phyloP scores from a whole-genome alignment of 495 filamentous ascomycete genomes.

The Symbiotaphrina buchneri region DNA sequence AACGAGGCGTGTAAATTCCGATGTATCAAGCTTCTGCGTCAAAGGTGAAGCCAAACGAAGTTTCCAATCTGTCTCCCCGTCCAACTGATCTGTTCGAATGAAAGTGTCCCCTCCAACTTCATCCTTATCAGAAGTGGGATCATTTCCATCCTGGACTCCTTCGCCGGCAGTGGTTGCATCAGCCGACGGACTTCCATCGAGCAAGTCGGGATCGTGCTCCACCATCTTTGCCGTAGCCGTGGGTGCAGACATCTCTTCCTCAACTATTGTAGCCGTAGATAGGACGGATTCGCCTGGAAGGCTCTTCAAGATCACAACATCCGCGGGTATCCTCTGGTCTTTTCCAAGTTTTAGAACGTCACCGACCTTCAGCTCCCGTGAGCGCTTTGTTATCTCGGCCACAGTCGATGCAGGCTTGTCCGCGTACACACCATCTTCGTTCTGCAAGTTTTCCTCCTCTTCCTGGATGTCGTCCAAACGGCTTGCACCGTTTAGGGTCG shows the following conservation, averaged over 20 bases:
- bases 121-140: constrained; percentile 6
- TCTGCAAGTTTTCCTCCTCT: constrained; percentile 17
- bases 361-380: constrained; percentile 80
- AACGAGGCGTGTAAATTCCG: constrained; percentile 47
- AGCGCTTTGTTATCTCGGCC: constrained; percentile 49
- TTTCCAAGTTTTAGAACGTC: constrained; percentile 83
- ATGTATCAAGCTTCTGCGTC: constrained; percentile 47
- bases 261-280: too few relatives aligned
- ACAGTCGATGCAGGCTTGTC: constrained; percentile 19
- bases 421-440: constrained; percentile 15
- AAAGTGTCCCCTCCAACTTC: constrained; percentile 62
- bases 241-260: too few relatives aligned
- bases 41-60: constrained; percentile 66
- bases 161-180: too few relatives aligned
- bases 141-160: constrained; percentile 6
- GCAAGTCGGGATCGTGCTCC: too few relatives aligned
- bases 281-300: constrained; percentile 33
- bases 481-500: constrained; percentile 9
- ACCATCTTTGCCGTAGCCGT: too few relatives aligned
- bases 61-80: constrained; percentile 99
- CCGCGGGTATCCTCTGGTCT: constrained; percentile 79
- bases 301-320: constrained; percentile 83
- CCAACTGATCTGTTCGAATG: constrained; percentile 91
- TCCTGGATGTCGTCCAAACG: constrained; percentile 16
- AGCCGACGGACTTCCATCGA: too few relatives aligned